Evolutionary conservation across 2,329 filamentous ascomycete genomes (phyloP).

Genomic region (Aspergillus jensenii): DNA sequence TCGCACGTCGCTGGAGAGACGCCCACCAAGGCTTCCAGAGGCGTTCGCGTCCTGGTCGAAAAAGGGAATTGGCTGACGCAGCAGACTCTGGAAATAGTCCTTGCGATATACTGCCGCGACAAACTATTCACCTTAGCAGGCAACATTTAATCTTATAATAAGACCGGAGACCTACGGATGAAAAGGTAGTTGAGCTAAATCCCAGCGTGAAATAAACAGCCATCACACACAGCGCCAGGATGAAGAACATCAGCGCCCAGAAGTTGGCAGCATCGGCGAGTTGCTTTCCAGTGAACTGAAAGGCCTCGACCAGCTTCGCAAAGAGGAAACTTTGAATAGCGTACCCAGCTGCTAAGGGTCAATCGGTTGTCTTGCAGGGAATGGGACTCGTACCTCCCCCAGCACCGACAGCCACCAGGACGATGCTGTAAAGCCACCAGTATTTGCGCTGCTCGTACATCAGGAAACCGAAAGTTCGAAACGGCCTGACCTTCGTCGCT

Average conservation of each 20-base stretch:
- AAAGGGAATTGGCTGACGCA: neutral
- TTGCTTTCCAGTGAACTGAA: slow-evolving; percentile 41
- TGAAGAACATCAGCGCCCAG: slow-evolving; percentile 57
- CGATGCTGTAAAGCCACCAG: neutral
- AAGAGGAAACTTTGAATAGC: slow-evolving; percentile 46
- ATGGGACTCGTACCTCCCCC: slow-evolving; percentile 3
- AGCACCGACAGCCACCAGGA: slow-evolving; percentile 1
- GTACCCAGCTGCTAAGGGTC: slow-evolving; percentile 22
- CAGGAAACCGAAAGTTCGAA: neutral
- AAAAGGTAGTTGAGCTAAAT: slow-evolving; percentile 45
- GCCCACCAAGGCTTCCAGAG: neutral
- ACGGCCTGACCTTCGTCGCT: slow-evolving; percentile 28
- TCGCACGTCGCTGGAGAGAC: neutral
- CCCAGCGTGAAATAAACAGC: slow-evolving; percentile 48
- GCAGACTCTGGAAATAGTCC: neutral
- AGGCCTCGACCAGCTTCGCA: slow-evolving; percentile 49
- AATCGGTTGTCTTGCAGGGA: neutral
- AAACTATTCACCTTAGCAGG: neutral
- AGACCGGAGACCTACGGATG: slow-evolving; percentile 35
- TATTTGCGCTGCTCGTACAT: slow-evolving; percentile 6
- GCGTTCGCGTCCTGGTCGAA: neutral
- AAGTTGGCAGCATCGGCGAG: slow-evolving; percentile 48
- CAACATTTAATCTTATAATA: neutral
- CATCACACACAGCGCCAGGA: slow-evolving; percentile 50
- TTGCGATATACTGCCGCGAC: neutral